Percentiles rank a stretch among this genome's conserved stretches.
Evolutionary conservation across 2,329 filamentous ascomycete genomes (phyloP).

Genomic region (Cercospora berteroae): DNA sequence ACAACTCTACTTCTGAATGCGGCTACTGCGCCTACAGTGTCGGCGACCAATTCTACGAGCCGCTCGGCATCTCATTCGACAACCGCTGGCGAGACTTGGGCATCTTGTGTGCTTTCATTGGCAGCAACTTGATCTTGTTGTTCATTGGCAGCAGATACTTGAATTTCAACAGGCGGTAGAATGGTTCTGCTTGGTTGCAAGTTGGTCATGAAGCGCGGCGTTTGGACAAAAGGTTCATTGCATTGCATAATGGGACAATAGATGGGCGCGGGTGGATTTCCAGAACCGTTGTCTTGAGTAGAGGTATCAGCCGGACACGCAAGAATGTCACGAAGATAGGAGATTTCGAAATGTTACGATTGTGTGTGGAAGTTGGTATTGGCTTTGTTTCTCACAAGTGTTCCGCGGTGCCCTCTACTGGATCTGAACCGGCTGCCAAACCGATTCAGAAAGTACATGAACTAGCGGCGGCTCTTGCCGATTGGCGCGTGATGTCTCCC

Average conservation of each 20-base stretch:
- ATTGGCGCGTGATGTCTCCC: background rate
- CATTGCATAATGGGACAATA: background rate
- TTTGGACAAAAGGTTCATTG: background rate
- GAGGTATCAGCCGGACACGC: background rate
- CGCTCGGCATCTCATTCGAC: slow-evolving; percentile 64
- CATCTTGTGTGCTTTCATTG: slow-evolving; percentile 73
- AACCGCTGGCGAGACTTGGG: slow-evolving; percentile 80
- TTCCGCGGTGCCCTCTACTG: background rate
- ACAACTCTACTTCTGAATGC: slow-evolving; percentile 65
- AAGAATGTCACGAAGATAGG: background rate
- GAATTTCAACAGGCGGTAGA: slow-evolving; percentile 45
- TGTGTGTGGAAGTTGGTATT: background rate
- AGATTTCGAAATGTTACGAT: background rate
- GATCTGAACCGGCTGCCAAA: background rate
- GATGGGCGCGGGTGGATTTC: background rate
- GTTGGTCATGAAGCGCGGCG: background rate
- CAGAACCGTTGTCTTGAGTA: background rate
- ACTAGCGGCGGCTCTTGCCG: slow-evolving; percentile 1
- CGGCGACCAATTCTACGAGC: slow-evolving; percentile 75
- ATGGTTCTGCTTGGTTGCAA: background rate
- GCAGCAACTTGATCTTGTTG: slow-evolving; percentile 68
- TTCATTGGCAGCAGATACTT: slow-evolving; percentile 53
- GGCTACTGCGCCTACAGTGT: slow-evolving; percentile 78
- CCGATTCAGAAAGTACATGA: background rate
- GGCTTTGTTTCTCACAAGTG: background rate